These are phyloP conservation scores for Phascolomyces articulosus DNA, from an alignment of 371 early-diverging fungal species.

Conservation along the genomic window DNA sequence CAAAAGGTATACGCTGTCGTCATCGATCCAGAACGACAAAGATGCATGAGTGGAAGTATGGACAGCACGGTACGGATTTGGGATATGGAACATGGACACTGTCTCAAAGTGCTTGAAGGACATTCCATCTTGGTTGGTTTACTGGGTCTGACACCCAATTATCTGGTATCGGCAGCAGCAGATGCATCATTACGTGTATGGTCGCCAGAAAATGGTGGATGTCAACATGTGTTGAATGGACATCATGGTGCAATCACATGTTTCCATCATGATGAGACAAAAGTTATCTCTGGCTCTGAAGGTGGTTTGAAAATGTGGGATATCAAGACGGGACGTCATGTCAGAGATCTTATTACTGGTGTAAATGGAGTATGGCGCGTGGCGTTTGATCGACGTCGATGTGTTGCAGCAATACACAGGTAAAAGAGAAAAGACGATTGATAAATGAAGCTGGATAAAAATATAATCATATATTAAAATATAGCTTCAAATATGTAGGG, in stretches of 20 bases:
- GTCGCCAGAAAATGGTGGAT: conserved; percentile 78
- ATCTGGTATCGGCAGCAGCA: conserved; percentile 93
- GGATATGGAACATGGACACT: conserved; percentile 86
- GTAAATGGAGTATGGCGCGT: conserved; percentile 94
- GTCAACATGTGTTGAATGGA: conserved; percentile 67
- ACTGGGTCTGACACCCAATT: conserved; percentile 79
- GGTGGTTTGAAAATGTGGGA: conserved; percentile 95
- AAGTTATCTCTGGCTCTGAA: conserved; percentile 92
- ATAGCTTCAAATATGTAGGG: neutral
- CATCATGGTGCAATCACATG: conserved; percentile 92
- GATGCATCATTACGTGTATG: conserved; percentile 96
- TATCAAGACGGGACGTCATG: conserved; percentile 74
- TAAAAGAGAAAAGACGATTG: conserved; percentile 13
- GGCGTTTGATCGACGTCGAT: conserved; percentile 78
- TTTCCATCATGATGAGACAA: conserved; percentile 88
- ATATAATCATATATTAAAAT: no score
- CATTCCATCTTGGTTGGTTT: conserved; percentile 94
- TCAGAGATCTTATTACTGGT: conserved; percentile 74
- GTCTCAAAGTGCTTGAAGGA: conserved; percentile 74
- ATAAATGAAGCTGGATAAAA: neutral
- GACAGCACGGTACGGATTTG: conserved; percentile 97
- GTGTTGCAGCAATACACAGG: conserved; percentile 87
- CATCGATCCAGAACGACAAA: conserved; percentile 75
- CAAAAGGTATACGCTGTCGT: conserved; percentile 95
- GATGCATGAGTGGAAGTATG: conserved; percentile 95